Evolutionary conservation across 2,329 filamentous ascomycete species (phyloP), one percentile per base, ranked within the genome.

Genomic region (Aspergillus fumigatiaffinis): DNA sequence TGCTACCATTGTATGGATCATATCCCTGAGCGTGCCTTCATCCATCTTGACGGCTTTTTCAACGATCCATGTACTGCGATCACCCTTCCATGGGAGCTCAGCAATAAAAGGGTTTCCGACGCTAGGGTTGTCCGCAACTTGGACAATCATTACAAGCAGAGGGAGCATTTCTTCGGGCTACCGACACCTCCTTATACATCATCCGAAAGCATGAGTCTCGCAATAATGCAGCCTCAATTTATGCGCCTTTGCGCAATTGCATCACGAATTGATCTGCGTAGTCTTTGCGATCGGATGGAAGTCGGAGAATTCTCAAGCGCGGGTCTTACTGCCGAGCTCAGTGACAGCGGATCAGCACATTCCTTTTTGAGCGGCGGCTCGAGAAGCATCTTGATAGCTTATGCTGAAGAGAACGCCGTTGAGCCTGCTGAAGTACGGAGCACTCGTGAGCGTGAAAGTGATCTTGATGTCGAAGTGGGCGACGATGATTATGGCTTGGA

Each of bases 1-100:
- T 51, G 50, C 7, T 65, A 64, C 46, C 53, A 56, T 14, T 38
- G 54, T n/a, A 50, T 14, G 5, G 7, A 17, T 25, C 5, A 14
- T 56, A 60, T 14, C 5, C 53, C 59, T n/a, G 79, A 82, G 48
- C 76, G 80, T 3, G 63, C 76, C 35, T 80, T 71, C 64, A 70
- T 72, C 7, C 78, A 77, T 28, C 75, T 84, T 59, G 71, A 77
- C 48, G 61, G 53, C 12, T 70, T 81, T 35, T 69, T 79, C 25
- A 69, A 66, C 28, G 71, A 75, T 28, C 56, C 57, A 4, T 49
- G 59, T 35, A 64, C 58, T 32, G 60, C 55, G 9, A 51, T 60
- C n/a, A 67, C 70, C 28, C 62, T 57, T 20, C 58, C 63, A 44
- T 72, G 69, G 57, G 71, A 74, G 42, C 52, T 73, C 9, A 57